Percentiles rank a stretch among this genome's conserved stretches.
Conservation (phyloP, 352 stramenopile genomes). For the Globisporangium nodosum region DNA sequence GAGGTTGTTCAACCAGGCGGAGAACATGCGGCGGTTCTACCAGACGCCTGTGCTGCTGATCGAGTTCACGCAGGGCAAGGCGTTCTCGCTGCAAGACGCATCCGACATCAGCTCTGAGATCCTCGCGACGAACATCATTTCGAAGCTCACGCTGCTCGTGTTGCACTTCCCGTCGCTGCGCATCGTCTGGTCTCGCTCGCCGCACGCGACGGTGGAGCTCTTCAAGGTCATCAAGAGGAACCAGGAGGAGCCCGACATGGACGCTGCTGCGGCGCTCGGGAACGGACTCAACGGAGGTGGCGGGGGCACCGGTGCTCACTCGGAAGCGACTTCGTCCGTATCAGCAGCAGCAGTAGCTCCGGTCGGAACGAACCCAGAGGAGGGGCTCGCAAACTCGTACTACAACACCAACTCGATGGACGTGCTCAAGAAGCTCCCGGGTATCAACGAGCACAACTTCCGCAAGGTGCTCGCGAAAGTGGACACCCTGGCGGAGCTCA, state of each 20-base stretch:
- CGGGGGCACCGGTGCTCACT: slow-evolving; percentile 16
- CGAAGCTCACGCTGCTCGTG: slow-evolving; percentile 93
- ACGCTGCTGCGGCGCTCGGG: slow-evolving; percentile 56
- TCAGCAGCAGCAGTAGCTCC: slow-evolving; percentile 21
- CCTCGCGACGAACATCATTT: slow-evolving; percentile 88
- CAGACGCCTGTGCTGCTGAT: slow-evolving; percentile 94
- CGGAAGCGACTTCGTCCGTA: not conserved
- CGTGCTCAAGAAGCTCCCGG: slow-evolving; percentile 93
- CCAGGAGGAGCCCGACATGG: slow-evolving; percentile 82
- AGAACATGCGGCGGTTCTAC: slow-evolving; percentile 81
- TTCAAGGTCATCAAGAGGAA: slow-evolving; percentile 82
- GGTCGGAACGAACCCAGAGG: slow-evolving; percentile 46
- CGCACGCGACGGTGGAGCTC: slow-evolving; percentile 85
- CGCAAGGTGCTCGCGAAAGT: slow-evolving; percentile 67
- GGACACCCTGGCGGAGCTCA: slow-evolving; percentile 74
- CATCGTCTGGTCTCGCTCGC: slow-evolving; percentile 93
- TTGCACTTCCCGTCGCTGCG: slow-evolving; percentile 93
- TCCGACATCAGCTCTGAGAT: slow-evolving; percentile 93
- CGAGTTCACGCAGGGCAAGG: slow-evolving; percentile 89
- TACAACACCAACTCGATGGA: slow-evolving; percentile 92
- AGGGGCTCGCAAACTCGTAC: slow-evolving; percentile 30
- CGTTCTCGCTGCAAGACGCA: slow-evolving; percentile 82
- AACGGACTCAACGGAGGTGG: slow-evolving; percentile 19
- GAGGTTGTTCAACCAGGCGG: slow-evolving; percentile 93
- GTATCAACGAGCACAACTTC: slow-evolving; percentile 94